These are phyloP conservation scores for Anthracocystis panici-leucophaei DNA, from an alignment of 1,284 basidiomycete genomes.

Conservation along the genomic window DNA sequence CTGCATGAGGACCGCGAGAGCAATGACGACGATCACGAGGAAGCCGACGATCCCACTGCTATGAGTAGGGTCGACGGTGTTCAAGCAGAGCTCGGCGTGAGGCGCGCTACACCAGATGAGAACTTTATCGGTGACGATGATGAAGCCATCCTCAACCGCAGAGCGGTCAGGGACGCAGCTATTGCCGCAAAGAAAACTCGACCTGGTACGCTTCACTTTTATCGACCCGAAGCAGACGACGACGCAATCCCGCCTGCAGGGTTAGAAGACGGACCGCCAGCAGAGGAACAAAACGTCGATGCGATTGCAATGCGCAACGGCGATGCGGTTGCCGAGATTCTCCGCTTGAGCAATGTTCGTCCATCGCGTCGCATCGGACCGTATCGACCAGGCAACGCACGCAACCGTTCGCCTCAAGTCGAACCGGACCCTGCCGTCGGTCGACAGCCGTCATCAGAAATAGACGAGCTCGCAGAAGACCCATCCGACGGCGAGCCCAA, in stretches of 20 bases:
- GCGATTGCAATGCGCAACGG: slow-evolving; percentile 35
- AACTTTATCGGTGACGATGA: slow-evolving; percentile 46
- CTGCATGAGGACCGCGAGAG: slow-evolving; percentile 31
- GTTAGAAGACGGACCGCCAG: slow-evolving; percentile 9
- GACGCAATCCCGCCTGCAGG: slow-evolving; percentile 19
- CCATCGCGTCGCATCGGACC: slow-evolving; percentile 40
- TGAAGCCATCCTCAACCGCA: slow-evolving; percentile 19
- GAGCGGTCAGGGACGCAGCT: slow-evolving; percentile 37
- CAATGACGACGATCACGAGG: slow-evolving; percentile 12
- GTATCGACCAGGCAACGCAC: slow-evolving; percentile 23
- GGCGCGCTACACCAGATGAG: slow-evolving; percentile 29
- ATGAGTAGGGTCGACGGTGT: slow-evolving; percentile 8
- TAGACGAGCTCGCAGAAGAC: slow-evolving; percentile 39
- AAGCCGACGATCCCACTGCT: neutral
- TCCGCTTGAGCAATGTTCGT: slow-evolving; percentile 11
- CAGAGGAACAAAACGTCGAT: slow-evolving; percentile 23
- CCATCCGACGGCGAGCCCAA: neutral
- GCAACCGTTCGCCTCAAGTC: slow-evolving; percentile 3
- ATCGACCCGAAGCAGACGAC: slow-evolving; percentile 27
- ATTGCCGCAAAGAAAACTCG: slow-evolving; percentile 32
- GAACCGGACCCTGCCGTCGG: slow-evolving; percentile 19
- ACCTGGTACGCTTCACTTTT: slow-evolving; percentile 37
- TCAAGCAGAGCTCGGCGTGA: slow-evolving; percentile 12
- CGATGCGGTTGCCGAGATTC: slow-evolving; percentile 19
- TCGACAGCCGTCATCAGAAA: slow-evolving; percentile 15